Base-by-base conservation (phyloP, 2,329 filamentous ascomycete species). In the Arthroderma sp. region DNA sequence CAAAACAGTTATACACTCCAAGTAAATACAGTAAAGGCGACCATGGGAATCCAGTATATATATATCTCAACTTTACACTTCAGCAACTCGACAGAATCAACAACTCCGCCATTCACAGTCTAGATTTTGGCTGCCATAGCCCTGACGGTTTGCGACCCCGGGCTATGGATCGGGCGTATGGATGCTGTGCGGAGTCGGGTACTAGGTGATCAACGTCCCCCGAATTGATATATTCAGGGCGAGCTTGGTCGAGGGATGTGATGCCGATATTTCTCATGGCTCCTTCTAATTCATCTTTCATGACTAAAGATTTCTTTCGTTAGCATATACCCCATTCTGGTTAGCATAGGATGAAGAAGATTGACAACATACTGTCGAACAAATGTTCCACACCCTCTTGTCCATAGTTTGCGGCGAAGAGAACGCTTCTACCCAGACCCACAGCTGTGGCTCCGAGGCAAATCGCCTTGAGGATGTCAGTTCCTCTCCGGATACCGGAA, bases 361-460 rank as follows among this genome's bases (percentile, higher is more conserved):
- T 11, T 32, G 29, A 28, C 37, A 32, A 66, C 72, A 63, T 63
- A 77, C 74, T 74, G 47, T 73, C 69, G 44, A 74, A 68, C 47
- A 74, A 59, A 57, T 74, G 69, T 52, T 74, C 70, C 11, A 73
- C 69, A 1, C 73, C 73, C 45, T 70, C 70, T 52, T 74, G 70
- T 4, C 73, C 73, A 47, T 75, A 75, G 3, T 69, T 69, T 28
- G 72, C 60, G 2, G 71, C 69, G 50, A 72, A 77, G 5, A 77
- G 57, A 47, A 70, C 71, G 10, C 71, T 72, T 9, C 73, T 59
- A 0, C 73, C 73, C 42, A 77, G 65, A 0, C 73, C 71, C 3
- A 75, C 73, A 7, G 72, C 71, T 0, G 67, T 73, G 4, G 71
- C 73, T 0, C 73, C 74, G 0, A 77, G 57, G 27, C 69, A 70